phyloP scores from a whole-genome alignment of 208 protist species.

The Wallacemonas collosoma region DNA sequence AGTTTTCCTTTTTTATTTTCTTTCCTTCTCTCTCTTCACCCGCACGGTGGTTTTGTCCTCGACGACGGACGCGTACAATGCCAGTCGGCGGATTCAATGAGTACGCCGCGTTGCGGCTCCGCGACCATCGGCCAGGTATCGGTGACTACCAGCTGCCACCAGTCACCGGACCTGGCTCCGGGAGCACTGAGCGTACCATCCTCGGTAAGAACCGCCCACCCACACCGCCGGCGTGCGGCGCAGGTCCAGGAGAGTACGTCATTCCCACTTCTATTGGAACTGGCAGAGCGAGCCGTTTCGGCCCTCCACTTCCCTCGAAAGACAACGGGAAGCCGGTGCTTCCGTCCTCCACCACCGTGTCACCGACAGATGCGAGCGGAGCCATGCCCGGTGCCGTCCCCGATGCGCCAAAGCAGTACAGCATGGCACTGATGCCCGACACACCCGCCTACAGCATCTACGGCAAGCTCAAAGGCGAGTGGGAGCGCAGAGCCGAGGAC shows the following conservation, averaged over 20 bases:
- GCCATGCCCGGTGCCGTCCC: neutral
- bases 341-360: neutral
- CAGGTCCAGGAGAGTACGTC: constrained; percentile 65
- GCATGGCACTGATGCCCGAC: constrained; percentile 61
- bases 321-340: constrained; percentile 13
- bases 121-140: constrained; percentile 69
- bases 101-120: constrained; percentile 75
- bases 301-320: constrained; percentile 14
- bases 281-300: constrained; percentile 52
- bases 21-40: neutral
- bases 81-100: constrained; percentile 65
- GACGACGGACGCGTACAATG: neutral
- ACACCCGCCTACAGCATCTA: constrained; percentile 73
- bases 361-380: neutral
- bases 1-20: constrained; percentile 5
- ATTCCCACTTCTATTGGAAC: constrained; percentile 65
- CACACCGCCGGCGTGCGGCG: constrained; percentile 7
- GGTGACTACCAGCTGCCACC: constrained; percentile 66
- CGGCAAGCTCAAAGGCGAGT: constrained; percentile 43
- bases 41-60: neutral
- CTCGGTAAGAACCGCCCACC: constrained; percentile 37
- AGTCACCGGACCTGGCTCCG: constrained; percentile 37
- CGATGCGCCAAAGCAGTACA: constrained; percentile 65
- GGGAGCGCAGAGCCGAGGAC: constrained; percentile 27
- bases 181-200: constrained; percentile 48